Conservation (phyloP, 257 asterid species). For the Voacanga thouarsii region DNA sequence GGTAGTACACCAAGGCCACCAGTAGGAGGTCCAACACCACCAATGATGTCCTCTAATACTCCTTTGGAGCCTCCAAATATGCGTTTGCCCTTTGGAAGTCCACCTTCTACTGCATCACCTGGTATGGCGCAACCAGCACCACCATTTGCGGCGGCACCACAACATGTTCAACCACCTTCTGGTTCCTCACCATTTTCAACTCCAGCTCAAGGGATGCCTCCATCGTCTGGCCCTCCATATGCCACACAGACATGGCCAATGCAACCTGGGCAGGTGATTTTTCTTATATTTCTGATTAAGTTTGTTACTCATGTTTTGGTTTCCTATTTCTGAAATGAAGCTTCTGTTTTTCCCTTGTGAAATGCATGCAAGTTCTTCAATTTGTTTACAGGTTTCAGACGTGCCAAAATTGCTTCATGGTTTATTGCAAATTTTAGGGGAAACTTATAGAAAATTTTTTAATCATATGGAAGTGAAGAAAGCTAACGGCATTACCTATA, state of each 20-base stretch:
- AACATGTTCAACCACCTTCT: slow-evolving; percentile 55
- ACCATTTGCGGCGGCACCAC: slow-evolving; percentile 58
- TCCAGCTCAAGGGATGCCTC: slow-evolving; percentile 52
- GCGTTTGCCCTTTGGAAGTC: slow-evolving; percentile 75
- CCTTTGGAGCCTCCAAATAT: slow-evolving; percentile 53
- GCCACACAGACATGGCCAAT: slow-evolving; percentile 78
- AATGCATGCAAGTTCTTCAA: not conserved
- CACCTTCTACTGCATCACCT: slow-evolving; percentile 55
- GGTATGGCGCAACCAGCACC: slow-evolving; percentile 60
- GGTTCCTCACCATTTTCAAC: slow-evolving; percentile 67
- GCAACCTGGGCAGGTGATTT: slow-evolving; percentile 70
- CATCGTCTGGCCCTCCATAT: slow-evolving; percentile 61
- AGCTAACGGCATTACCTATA: not conserved
- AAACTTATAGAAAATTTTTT: not conserved
- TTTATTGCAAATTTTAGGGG: not conserved
- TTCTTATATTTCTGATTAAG: slow-evolving; percentile 8
- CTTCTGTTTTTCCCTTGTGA: not conserved
- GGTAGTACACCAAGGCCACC: slow-evolving; percentile 57
- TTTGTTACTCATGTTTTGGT: not conserved
- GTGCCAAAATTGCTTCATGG: not conserved
- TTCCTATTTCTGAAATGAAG: not conserved
- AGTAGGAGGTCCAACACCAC: slow-evolving; percentile 58
- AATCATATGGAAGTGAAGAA: not conserved
- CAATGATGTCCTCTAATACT: slow-evolving; percentile 40
- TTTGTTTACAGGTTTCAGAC: not conserved